These are phyloP conservation scores for Nicotiana tabacum DNA, from an alignment of 257 asterid species.

Conservation along the genomic window DNA sequence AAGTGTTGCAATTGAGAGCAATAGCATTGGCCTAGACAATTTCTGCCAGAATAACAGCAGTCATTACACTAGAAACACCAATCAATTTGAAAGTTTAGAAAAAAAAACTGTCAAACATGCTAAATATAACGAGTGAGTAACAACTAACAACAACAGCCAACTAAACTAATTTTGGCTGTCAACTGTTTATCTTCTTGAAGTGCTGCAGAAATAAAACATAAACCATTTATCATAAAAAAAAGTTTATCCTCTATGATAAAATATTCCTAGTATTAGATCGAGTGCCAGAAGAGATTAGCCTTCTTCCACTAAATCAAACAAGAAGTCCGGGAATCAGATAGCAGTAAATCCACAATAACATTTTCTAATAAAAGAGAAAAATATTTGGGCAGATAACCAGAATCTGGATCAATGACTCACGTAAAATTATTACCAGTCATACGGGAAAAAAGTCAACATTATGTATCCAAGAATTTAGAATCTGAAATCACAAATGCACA, in stretches of 20 bases:
- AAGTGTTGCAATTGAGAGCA: slow-evolving; percentile 38
- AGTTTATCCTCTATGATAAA: neutral
- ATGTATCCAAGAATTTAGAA: neutral
- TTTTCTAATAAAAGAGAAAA: neutral
- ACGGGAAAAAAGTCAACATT: neutral
- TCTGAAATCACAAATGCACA: neutral
- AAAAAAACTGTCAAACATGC: neutral
- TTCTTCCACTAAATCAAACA: neutral
- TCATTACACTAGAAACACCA: slow-evolving; percentile 1
- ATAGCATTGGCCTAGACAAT: slow-evolving; percentile 43
- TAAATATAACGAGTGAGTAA: neutral
- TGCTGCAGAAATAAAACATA: neutral
- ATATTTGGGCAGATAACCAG: neutral
- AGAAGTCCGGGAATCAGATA: neutral
- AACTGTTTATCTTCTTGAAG: neutral
- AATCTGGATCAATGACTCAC: neutral
- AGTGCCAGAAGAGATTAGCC: neutral
- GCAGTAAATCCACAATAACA: neutral
- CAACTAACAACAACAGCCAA: too few species aligned
- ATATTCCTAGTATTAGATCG: neutral
- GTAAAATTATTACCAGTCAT: neutral
- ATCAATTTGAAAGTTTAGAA: neutral
- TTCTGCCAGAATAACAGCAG: slow-evolving; percentile 23
- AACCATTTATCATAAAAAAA: neutral
- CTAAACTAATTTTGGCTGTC: neutral